Evolutionary conservation across 225 moss, liverwort and hornwort genomes (phyloP).

Genomic region (Asterella californica): DNA sequence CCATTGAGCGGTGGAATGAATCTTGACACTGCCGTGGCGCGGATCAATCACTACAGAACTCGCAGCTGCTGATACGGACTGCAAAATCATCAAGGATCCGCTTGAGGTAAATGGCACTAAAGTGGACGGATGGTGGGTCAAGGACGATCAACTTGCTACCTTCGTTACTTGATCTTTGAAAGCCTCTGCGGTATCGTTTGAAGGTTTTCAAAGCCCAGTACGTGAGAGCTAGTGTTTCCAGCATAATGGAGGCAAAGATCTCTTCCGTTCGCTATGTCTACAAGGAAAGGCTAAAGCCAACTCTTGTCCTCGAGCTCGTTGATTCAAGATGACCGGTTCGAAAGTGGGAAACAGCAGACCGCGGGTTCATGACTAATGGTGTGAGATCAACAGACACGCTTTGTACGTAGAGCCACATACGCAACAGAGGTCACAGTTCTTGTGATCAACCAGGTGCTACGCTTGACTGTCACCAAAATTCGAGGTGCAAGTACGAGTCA

Average conservation of each 20-base stretch:
- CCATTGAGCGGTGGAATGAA: constrained; percentile 28
- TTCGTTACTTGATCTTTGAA: neutral
- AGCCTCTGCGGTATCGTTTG: neutral
- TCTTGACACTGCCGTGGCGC: constrained; percentile 35
- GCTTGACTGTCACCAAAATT: neutral
- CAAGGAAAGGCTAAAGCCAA: neutral
- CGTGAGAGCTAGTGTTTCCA: neutral
- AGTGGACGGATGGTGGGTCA: constrained; percentile 10
- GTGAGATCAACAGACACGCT: neutral
- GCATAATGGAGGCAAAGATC: too few species aligned
- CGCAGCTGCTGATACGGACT: neutral
- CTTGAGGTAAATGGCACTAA: neutral
- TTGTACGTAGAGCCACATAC: neutral
- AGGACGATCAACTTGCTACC: neutral
- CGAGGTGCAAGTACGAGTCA: neutral
- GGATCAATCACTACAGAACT: constrained; percentile 51
- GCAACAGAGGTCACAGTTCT: neutral
- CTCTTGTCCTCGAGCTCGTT: neutral
- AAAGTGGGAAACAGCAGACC: neutral
- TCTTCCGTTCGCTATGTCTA: neutral
- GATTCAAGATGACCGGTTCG: neutral
- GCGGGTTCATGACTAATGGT: neutral
- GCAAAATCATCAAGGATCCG: neutral
- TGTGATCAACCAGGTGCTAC: neutral
- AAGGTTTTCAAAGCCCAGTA: neutral